Evolutionary conservation across 495 filamentous ascomycete genomes (phyloP), one percentile per base, ranked within the genome.

Genomic region (Emericellopsis terricola): DNA sequence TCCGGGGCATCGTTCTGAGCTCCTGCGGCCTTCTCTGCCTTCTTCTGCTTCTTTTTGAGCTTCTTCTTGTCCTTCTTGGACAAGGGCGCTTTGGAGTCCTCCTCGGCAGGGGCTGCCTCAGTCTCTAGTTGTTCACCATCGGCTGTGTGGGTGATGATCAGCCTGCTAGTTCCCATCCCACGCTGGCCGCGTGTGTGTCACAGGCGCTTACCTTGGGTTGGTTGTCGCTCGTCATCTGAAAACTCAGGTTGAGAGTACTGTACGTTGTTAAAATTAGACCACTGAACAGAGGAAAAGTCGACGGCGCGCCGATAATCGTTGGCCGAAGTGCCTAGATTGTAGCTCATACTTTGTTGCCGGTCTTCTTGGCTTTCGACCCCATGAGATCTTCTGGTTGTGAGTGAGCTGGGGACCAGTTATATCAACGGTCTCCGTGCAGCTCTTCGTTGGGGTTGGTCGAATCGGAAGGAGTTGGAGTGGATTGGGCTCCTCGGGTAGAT

Each of bases 371-470:
- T 19, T 41, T 42, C 42, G 41, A 44, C 34, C 42, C 44, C 41
- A 52, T 41, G 41, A 45, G 45, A 49, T 48, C 45, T 47, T 46
- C 42, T 39, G 52, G 51, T n/a, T n/a, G 45, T 47, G 45, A 28
- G 50, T 38, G 52, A 46, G 52, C 46, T 56, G 45, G 41, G 52
- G 51, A 44, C 38, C 42, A 40, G 33, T 23, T 15, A 37, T 55
- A 53, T 56, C 56, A 49, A 51, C 53, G 52, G 55, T 47, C 51
- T 54, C 55, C 55, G 54, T 54, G 49, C 51, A 50, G 49, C 23
- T 11, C 11, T 11, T 15, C 11, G 28, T 13, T 4, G 28, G 11
- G 28, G 28, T n/a, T 13, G 28, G 28, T 29, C 28, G 4, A 4
- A 5, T 14, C 15, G 9, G 29, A 11, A 31, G 15, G 29, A 21